Conservation (phyloP, 2,329 filamentous ascomycete genomes). For the Coleophoma crateriformis region DNA sequence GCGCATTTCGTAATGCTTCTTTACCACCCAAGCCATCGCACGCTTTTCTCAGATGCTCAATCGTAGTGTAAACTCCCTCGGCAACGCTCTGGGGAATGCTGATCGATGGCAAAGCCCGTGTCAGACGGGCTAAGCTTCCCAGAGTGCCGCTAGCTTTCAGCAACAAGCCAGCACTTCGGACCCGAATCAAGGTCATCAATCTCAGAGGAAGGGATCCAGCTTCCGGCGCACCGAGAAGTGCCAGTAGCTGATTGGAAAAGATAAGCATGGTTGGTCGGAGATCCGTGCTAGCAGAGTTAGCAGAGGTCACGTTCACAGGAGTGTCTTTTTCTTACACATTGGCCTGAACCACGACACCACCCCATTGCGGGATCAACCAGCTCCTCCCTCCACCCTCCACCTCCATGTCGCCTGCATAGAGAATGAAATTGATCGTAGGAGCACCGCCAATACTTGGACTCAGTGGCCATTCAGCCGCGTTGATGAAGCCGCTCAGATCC, state of each 20-base stretch:
- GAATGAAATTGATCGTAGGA: conserved; percentile 91
- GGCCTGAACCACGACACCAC: conserved; percentile 57
- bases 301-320: conserved; percentile 30
- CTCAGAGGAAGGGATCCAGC: conserved; percentile 80
- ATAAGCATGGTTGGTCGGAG: conserved; percentile 79
- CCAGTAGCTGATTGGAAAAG: conserved; percentile 85
- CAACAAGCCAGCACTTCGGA: conserved; percentile 78
- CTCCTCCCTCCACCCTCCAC: conserved; percentile 47
- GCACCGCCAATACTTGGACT: conserved; percentile 90
- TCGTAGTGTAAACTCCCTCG: conserved; percentile 74
- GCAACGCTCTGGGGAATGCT: conserved; percentile 86
- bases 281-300: conserved; percentile 55
- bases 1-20: conserved; percentile 72
- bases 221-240: conserved; percentile 78
- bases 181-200: conserved; percentile 77
- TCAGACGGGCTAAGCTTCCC: conserved; percentile 85
- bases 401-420: conserved; percentile 68
- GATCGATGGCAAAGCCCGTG: conserved; percentile 78
- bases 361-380: conserved; percentile 97
- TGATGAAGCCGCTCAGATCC: conserved; percentile 90
- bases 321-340: conserved; percentile 52
- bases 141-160: conserved; percentile 89
- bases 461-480: conserved; percentile 94
- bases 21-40: conserved; percentile 64
- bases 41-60: conserved; percentile 70